These are phyloP conservation scores for Murraya paniculata DNA, from an alignment of 345 rosid genomes.

Conservation along the genomic window DNA sequence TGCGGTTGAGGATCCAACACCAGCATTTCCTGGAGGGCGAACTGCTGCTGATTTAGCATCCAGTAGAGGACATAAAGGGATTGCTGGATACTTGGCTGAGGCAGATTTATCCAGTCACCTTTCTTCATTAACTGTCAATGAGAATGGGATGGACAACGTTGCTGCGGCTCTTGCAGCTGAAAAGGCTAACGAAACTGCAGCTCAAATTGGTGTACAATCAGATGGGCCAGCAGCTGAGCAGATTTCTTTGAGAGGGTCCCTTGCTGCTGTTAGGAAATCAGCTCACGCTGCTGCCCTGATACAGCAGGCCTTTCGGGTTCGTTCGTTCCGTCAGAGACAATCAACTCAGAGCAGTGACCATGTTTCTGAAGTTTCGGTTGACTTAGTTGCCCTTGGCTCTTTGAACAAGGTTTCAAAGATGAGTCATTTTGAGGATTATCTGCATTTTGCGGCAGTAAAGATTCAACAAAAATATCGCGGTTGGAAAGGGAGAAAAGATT, in stretches of 20 bases:
- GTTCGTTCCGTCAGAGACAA: conserved; percentile 43
- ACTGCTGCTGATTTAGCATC: conserved; percentile 67
- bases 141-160: conserved; percentile 18
- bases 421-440: conserved; percentile 52
- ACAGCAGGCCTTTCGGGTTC: conserved; percentile 45
- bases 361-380: conserved; percentile 36
- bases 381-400: conserved; percentile 46
- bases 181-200: conserved; percentile 24
- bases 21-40: conserved; percentile 56
- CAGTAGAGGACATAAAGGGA: conserved; percentile 61
- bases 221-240: conserved; percentile 26
- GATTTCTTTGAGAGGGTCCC: conserved; percentile 49
- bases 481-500: conserved; percentile 63
- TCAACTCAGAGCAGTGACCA: conserved; percentile 22
- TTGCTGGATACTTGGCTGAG: conserved; percentile 62
- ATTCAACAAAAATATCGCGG: conserved; percentile 68
- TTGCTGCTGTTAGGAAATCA: conserved; percentile 65
- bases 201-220: conserved; percentile 15
- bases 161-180: conserved; percentile 24
- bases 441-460: conserved; percentile 56
- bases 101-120: conserved; percentile 44
- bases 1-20: conserved; percentile 59
- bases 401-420: conserved; percentile 33
- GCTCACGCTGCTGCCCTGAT: conserved; percentile 61
- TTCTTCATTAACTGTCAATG: conserved; percentile 34